Evolutionary conservation across 1,139 yeast species (phyloP), one percentile per base, ranked within the genome.

Genomic region (Yarrowia galli): DNA sequence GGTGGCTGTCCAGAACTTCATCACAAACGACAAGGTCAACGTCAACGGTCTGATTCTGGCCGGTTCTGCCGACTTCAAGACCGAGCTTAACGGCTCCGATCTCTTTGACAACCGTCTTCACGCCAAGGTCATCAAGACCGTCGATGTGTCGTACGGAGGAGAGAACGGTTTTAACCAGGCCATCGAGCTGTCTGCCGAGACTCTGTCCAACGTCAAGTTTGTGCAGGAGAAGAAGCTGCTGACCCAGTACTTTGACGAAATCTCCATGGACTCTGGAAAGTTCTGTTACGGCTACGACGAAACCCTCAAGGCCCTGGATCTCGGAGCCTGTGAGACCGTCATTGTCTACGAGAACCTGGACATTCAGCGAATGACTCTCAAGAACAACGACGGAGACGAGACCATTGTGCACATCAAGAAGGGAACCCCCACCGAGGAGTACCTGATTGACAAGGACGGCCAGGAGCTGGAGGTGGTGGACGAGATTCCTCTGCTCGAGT

Each of bases 121-220:
- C 74, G 89, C 91, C 65, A 93, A 92, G 81, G 89, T 95, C 74
- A 85, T 95, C 71, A 92, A 92, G 80, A 86, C 92, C 78, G 99
- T 96, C 69, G 99, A 95, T 84, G 91, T 95, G 68, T 93, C 98
- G 2, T 95, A 95, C 77, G 99, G 99, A 79, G 99, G 99, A 76
- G 99, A 95, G 81, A 95, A 95, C 79, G 99, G 99, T 66, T 95
- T 95, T 84, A 95, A 95, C 82, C 99, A 95, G 82, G 99, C 99
- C 67, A 95, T 95, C 76, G 99, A 95, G 80, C 84, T 95, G 73
- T 90, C 98, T 36, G 97, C 98, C 53, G 99, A 95, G 83, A 91
- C 99, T 28, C 85, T 95, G 75, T 90, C 98, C 67, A 95, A 93
- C 78, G 99, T 95, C 74, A 95, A 95, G 80, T 95, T 95, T 78